phyloP scores from a whole-genome alignment of 2,329 filamentous ascomycete genomes.

The Trichoderma sp. region DNA sequence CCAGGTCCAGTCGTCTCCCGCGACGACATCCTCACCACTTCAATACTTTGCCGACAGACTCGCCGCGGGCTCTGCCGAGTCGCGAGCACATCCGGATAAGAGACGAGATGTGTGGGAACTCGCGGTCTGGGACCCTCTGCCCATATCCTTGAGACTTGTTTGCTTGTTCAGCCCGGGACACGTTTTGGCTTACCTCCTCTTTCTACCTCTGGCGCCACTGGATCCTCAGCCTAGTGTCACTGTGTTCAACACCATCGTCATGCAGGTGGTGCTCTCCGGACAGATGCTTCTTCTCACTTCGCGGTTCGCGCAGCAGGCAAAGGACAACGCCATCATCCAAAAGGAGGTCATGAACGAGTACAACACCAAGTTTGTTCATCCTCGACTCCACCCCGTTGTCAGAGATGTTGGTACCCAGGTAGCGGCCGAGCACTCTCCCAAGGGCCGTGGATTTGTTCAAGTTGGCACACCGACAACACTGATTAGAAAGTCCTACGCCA shows the following conservation, averaged over 20 bases:
- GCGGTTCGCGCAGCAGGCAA: constrained; percentile 78
- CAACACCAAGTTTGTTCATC: constrained; percentile 92
- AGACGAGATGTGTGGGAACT: constrained; percentile 92
- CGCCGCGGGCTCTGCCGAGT: constrained; percentile 68
- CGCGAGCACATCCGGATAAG: constrained; percentile 78
- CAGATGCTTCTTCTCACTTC: constrained; percentile 73
- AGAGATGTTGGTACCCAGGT: constrained; percentile 77
- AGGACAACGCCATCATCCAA: constrained; percentile 80
- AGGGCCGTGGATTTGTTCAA: constrained; percentile 44
- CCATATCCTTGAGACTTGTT: constrained; percentile 76
- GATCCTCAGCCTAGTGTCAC: constrained; percentile 83
- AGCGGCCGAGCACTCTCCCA: constrained; percentile 46
- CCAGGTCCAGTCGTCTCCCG: constrained; percentile 78
- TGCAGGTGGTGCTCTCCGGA: constrained; percentile 70
- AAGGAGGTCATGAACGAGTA: constrained; percentile 94
- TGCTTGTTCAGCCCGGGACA: constrained; percentile 93
- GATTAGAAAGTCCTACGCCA: constrained; percentile 73
- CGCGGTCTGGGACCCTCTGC: constrained; percentile 87
- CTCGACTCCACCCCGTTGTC: constrained; percentile 77
- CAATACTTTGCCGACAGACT: constrained; percentile 69
- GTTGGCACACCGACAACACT: constrained; percentile 56
- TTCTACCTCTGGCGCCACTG: constrained; percentile 71
- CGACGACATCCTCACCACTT: constrained; percentile 69
- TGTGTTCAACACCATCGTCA: constrained; percentile 75
- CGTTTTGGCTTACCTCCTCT: constrained; percentile 84